Percentiles rank a stretch among this genome's conserved stretches.
phyloP scores from a whole-genome alignment of 176 grass and related monocot species.

The Hsuehochloa calcarea region DNA sequence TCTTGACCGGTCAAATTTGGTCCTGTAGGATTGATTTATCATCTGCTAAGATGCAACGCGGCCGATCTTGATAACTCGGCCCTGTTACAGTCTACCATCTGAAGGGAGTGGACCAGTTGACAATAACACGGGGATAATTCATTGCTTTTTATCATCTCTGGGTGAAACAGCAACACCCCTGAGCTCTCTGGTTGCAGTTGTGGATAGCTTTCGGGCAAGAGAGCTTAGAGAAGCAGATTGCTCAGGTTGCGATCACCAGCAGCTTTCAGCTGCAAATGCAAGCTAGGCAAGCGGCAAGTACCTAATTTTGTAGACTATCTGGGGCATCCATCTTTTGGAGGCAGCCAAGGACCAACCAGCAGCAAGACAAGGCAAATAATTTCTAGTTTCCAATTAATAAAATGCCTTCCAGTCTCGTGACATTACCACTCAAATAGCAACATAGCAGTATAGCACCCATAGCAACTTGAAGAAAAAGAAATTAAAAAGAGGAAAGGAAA shows the following conservation, averaged over 20 bases:
- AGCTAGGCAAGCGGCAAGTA: background rate
- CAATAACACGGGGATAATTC: background rate
- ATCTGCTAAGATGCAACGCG: background rate
- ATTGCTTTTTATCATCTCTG: background rate
- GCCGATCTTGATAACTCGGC: background rate
- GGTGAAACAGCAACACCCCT: background rate
- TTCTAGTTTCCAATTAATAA: background rate
- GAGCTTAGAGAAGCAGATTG: background rate
- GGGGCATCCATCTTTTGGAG: constrained; percentile 5
- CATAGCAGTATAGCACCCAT: background rate
- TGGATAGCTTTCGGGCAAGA: background rate
- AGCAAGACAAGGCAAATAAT: background rate
- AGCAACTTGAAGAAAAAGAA: background rate
- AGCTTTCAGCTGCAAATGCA: constrained; percentile 7
- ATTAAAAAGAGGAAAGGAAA: too few relatives aligned
- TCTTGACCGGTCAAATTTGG: background rate
- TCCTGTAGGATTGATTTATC: background rate
- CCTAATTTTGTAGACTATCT: constrained; percentile 1
- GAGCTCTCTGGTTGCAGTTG: background rate
- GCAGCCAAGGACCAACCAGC: constrained; percentile 26
- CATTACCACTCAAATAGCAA: background rate
- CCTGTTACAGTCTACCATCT: background rate
- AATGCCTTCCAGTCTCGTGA: background rate
- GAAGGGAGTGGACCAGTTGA: constrained; percentile 29
- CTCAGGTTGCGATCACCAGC: background rate